These are phyloP conservation scores for Alternaria alternata DNA, from an alignment of 2,329 filamentous ascomycete species.

Conservation along the genomic window DNA sequence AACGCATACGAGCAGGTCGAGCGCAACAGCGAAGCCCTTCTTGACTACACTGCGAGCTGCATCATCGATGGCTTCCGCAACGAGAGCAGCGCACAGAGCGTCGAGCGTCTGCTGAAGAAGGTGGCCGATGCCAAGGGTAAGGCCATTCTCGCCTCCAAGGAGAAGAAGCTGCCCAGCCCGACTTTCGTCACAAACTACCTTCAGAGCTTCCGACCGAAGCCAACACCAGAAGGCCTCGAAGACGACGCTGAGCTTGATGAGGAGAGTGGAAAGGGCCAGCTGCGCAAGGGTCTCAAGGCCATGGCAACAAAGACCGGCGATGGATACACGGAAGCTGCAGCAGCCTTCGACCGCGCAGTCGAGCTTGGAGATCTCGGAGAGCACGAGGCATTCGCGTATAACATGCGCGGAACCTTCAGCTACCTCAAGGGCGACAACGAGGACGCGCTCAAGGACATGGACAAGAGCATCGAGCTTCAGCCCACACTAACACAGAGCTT, in stretches of 20 bases:
- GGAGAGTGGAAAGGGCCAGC: conserved; percentile 81
- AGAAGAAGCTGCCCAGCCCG: conserved; percentile 88
- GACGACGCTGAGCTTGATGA: conserved; percentile 80
- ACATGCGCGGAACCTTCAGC: conserved; percentile 94
- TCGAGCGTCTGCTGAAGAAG: conserved; percentile 94
- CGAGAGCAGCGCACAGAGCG: conserved; percentile 83
- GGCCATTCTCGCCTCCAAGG: conserved; percentile 81
- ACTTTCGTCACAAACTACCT: conserved; percentile 99
- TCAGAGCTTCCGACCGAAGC: conserved; percentile 91
- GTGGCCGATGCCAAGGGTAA: conserved; percentile 95
- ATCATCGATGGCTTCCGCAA: conserved; percentile 99
- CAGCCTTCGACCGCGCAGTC: conserved; percentile 86
- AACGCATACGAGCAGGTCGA: conserved; percentile 95
- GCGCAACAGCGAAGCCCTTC: conserved; percentile 89
- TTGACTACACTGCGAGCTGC: conserved; percentile 98
- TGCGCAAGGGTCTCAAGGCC: conserved; percentile 82
- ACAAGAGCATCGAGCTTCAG: conserved; percentile 91
- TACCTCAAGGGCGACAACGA: conserved; percentile 90
- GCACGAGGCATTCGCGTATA: conserved; percentile 90
- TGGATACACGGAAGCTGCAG: conserved; percentile 87
- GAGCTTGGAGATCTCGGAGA: conserved; percentile 81
- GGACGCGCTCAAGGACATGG: conserved; percentile 82
- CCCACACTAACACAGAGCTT: conserved; percentile 92
- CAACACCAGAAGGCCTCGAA: conserved; percentile 81
- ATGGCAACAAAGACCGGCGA: conserved; percentile 88